Conservation (phyloP, 2,329 filamentous ascomycete species). For the Colletotrichum siamense region DNA sequence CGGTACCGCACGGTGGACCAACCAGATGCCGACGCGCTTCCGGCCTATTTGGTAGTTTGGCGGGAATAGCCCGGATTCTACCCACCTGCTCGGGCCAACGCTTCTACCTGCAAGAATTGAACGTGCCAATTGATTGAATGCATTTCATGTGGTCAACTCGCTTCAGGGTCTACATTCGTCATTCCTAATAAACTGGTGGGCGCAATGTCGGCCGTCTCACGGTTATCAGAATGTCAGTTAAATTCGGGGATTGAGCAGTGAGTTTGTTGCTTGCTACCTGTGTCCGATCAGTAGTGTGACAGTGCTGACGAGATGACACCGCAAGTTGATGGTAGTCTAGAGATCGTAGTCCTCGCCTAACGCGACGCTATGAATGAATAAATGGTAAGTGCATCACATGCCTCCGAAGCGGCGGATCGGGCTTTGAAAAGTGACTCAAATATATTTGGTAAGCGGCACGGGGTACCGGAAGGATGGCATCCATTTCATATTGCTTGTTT, state of each 20-base stretch:
- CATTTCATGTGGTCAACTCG: background rate
- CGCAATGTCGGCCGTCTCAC: background rate
- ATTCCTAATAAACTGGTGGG: background rate
- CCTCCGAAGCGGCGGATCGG: background rate
- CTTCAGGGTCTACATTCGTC: too few species aligned
- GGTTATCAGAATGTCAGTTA: background rate
- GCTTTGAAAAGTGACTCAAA: background rate
- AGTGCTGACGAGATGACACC: background rate
- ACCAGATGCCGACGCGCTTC: constrained; percentile 5
- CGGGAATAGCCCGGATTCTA: constrained; percentile 6
- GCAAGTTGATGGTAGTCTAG: background rate
- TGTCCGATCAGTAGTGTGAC: background rate
- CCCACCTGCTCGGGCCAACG: too few species aligned
- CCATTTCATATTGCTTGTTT: background rate
- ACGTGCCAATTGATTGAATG: background rate
- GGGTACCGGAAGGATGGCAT: background rate
- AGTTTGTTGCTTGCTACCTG: background rate
- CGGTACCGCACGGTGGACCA: constrained; percentile 13
- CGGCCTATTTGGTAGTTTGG: background rate
- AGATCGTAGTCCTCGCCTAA: background rate
- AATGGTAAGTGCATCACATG: background rate
- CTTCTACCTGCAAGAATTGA: background rate
- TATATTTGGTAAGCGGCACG: background rate
- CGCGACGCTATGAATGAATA: background rate
- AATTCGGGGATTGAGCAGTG: background rate